phyloP scores from a whole-genome alignment of 2,329 filamentous ascomycete species.

The Arthrobotrys iridis region DNA sequence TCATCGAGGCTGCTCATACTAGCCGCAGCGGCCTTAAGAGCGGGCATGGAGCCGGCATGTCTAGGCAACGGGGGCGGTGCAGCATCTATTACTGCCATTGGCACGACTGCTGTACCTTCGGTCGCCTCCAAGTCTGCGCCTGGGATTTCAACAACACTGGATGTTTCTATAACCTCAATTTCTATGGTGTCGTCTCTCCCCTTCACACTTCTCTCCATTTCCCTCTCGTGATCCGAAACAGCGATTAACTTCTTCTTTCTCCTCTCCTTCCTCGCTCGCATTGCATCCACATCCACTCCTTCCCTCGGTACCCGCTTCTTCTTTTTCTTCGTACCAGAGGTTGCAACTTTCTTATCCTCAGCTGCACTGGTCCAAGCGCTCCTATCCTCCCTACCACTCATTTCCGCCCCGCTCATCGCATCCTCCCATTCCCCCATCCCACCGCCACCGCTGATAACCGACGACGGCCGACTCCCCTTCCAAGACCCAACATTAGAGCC shows the following conservation, averaged over 20 bases:
- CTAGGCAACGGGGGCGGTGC: constrained; percentile 31
- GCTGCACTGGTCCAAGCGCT: constrained; percentile 56
- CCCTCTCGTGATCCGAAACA: constrained; percentile 31
- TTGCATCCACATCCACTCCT: constrained; percentile 55
- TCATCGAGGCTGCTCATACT: constrained; percentile 46
- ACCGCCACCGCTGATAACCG: constrained; percentile 37
- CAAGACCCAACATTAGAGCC: constrained; percentile 49
- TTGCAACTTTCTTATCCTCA: constrained; percentile 55
- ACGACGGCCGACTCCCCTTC: constrained; percentile 39
- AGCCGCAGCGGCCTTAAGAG: constrained; percentile 1
- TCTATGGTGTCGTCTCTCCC: constrained; percentile 38
- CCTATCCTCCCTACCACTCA: constrained; percentile 53
- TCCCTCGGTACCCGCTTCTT: constrained; percentile 55
- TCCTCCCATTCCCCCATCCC: constrained; percentile 54
- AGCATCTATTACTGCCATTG: constrained; percentile 17
- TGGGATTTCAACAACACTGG: constrained; percentile 32
- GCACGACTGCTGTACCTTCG: constrained; percentile 34
- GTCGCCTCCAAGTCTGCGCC: constrained; percentile 33
- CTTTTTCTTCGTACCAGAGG: constrained; percentile 54
- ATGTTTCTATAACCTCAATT: constrained; percentile 31
- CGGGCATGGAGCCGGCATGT: constrained; percentile 26
- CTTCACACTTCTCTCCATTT: constrained; percentile 41
- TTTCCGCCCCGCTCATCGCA: constrained; percentile 46
- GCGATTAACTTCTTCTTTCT: constrained; percentile 46
- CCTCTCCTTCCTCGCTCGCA: constrained; percentile 39